A percentile compares a stretch with the other conserved stretches of the same genome.
Evolutionary conservation across 2,329 filamentous ascomycete species (phyloP).

Genomic region (Talaromyces sp.): DNA sequence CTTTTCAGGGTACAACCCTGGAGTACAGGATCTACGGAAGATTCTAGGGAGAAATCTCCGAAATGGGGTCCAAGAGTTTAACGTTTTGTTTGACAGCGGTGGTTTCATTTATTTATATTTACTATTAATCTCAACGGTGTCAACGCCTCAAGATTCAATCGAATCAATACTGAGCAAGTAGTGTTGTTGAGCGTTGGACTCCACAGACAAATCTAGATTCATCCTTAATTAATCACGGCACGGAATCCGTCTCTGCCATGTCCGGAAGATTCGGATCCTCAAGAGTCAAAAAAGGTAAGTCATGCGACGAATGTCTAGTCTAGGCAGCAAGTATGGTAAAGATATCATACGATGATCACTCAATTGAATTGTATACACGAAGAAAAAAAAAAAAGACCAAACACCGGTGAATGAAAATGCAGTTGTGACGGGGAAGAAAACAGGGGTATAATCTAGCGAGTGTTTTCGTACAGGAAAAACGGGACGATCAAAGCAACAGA

Average conservation of each 20-base stretch:
- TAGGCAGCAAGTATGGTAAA: not conserved
- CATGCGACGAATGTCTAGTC: not conserved
- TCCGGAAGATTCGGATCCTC: not conserved
- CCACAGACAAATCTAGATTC: conserved; percentile 9
- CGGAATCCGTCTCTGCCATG: not conserved
- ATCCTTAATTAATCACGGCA: conserved; percentile 11
- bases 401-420: conserved; percentile 2
- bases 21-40: no score
- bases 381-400: not conserved
- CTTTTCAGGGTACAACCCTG: not conserved
- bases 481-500: not conserved
- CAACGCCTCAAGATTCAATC: not conserved
- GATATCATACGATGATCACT: not conserved
- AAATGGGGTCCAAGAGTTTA: not conserved
- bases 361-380: conserved; percentile 4
- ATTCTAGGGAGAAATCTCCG: not conserved
- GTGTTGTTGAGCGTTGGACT: not conserved
- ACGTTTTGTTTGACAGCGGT: not conserved
- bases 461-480: conserved; percentile 1
- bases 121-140: not conserved
- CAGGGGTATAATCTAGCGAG: conserved; percentile 13
- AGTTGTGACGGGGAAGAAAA: not conserved
- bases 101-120: not conserved
- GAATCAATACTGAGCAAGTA: not conserved
- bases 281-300: not conserved